Percentiles rank a stretch among this genome's conserved stretches.
Conservation (phyloP, 1,284 basidiomycete genomes). For the Rhodotorula sp. region DNA sequence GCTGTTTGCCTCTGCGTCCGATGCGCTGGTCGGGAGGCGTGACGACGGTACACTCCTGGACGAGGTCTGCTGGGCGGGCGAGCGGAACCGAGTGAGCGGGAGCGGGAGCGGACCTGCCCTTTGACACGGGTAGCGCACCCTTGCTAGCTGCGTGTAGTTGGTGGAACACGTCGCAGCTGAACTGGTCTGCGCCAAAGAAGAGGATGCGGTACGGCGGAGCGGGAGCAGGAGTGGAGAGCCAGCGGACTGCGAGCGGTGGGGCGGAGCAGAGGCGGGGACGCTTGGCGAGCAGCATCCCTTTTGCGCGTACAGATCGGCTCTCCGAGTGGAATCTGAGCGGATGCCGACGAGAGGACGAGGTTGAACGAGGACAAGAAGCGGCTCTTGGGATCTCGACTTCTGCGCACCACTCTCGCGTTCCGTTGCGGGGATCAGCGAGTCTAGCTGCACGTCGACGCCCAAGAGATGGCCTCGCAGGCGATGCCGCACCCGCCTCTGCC, state of each 20-base stretch:
- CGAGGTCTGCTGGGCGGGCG: slow-evolving; percentile 20
- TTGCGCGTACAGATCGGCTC: no score
- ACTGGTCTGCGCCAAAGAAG: slow-evolving; percentile 70
- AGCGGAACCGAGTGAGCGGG: no score
- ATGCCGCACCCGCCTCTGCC: slow-evolving; percentile 36
- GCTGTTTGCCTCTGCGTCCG: slow-evolving; percentile 23
- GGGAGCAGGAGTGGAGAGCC: not conserved
- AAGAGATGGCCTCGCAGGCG: slow-evolving; percentile 25
- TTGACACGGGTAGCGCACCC: no score
- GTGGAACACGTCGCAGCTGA: slow-evolving; percentile 63
- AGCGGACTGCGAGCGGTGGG: not conserved
- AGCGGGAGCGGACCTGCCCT: no score
- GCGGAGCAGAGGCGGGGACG: slow-evolving; percentile 13
- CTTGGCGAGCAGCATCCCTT: not conserved
- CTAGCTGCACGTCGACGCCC: not conserved
- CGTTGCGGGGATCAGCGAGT: no score
- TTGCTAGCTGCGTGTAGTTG: slow-evolving; percentile 55
- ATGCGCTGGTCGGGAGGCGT: slow-evolving; percentile 37
- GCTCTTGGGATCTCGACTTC: no score
- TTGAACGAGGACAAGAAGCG: no score
- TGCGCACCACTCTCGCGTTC: no score
- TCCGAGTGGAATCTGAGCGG: no score
- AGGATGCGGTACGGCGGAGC: slow-evolving; percentile 56
- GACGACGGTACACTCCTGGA: slow-evolving; percentile 37
- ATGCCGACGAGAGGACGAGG: no score